These are phyloP conservation scores for Lavandula angustifolia DNA, from an alignment of 257 asterid species.

Conservation along the genomic window DNA sequence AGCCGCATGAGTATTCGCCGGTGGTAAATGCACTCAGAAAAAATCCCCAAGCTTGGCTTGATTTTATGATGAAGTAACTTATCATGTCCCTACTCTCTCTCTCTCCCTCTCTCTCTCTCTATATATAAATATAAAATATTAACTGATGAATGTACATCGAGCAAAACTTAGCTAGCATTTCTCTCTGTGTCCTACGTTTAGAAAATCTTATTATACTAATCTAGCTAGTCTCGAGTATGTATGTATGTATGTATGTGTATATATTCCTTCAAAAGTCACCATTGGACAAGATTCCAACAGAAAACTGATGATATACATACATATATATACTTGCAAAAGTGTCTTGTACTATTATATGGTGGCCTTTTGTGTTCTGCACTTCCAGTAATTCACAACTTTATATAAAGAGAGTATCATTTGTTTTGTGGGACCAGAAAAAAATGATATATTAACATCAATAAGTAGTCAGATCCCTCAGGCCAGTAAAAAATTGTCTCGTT, in stretches of 20 bases:
- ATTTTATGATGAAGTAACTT: conserved; percentile 94
- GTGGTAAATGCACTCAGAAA: conserved; percentile 85
- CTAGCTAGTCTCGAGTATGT: too few relatives aligned
- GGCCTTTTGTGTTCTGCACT: conserved; percentile 17
- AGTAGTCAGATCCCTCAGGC: not conserved
- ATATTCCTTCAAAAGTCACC: too few relatives aligned
- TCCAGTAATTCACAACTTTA: too few relatives aligned
- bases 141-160: too few relatives aligned
- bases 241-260: too few relatives aligned
- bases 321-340: not conserved
- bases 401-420: too few relatives aligned
- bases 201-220: too few relatives aligned
- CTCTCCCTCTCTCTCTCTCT: not conserved
- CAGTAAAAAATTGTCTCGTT: not conserved
- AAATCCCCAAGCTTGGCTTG: conserved; percentile 95
- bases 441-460: conserved; percentile 13
- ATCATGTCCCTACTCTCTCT: not conserved
- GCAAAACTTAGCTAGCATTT: not conserved
- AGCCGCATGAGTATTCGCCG: conserved; percentile 74
- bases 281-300: too few relatives aligned
- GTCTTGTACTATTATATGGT: not conserved
- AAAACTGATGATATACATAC: not conserved
- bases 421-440: conserved; percentile 7
- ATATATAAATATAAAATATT: too few relatives aligned
- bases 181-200: not conserved